Base-by-base conservation (phyloP, 805 yeast species). In the Kurtzmaniella cleridarum region DNA sequence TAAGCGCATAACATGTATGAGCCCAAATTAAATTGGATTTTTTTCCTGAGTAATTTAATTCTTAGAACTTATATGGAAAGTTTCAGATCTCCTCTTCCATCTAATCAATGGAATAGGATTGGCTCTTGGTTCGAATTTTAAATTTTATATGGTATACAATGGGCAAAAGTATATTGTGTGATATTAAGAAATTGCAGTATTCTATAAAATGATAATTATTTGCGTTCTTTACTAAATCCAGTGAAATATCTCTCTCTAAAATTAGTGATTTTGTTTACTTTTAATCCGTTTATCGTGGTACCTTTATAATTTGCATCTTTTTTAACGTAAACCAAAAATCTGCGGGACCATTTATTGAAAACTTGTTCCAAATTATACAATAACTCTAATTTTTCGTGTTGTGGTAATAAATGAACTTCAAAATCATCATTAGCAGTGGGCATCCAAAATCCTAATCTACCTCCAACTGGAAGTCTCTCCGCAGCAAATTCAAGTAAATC, bases 371-470 rank as follows among this genome's bases (percentile, higher is more conserved):
- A 71, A 43, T 81, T 78, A 47, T 84, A 79, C 35, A 81, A 64
- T 49, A 89, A 67, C 50, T 84, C 84, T 41, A 93, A 59, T 32
- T 75, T 76, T 44, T 76, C 71, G 59, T 93, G 96, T 49, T 78
- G 79, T 4, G 98, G 98, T 18, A 90, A 78, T 38, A 73, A 67
- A 34, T 84, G 78, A 41, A 72, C 76, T 27, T 78, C 70, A 46
- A 75, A 79, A 48, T 85, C 95, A 51, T 86, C 95, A 55, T 90
- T 89, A 1, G 96, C 95, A 1, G 95, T 84, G 0, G 98, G 98
- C 93, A 90, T 87, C 98, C 98, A 93, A 59, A 89, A 90, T 20
- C 93, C 86, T 27, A 93, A 68, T 46, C 98, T 68, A 1, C 97
- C 96, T 6, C 76, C 77, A 2, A 78, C 62, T 0, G 84, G 85